Base-by-base conservation (phyloP, 352 stramenopile species). In the Pythium scleroteichum region DNA sequence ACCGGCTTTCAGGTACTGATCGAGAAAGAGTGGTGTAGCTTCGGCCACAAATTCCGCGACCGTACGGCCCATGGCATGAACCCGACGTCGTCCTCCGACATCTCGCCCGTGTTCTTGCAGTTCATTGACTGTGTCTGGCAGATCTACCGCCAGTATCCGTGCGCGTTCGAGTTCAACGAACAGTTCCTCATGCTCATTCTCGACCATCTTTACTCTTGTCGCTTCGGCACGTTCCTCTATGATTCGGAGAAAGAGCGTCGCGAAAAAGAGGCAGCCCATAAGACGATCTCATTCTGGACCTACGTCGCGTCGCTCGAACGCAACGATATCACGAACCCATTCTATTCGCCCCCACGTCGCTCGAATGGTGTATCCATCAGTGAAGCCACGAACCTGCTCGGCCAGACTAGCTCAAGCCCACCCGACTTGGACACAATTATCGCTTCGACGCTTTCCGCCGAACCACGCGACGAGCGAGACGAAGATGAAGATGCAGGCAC, bases 91-190 rank as follows among this genome's bases (percentile, higher is more conserved):
- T 95, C 97, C 44, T 91, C 95, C n/a, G 93, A 99, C 73, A 85
- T 96, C 9, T 98, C 96, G 39, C 97, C 97, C 2, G 93, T 99
- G 38, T 99, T 99, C 74, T 58, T 95, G n/a, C 86, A 94, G 62
- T 95, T 80, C 75, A 84, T 95, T 41, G 86, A 95, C 58, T 94
- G 85, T n/a, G 85, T 95, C 10, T 94, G 79, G 78, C 87, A 95
- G 57, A 62, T 94, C 12, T 62, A 85, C 27, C 56, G 61, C 29
- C 87, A 95, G 53, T 95, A 88, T 45, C 87, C 87, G 3, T 82
- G 73, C 29, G 75, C 85, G 17, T 95, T 94, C 48, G 83, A 95
- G 75, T 95, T 95, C 63, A 92, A 94, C 56, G 82, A 90, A 59
- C 78, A 80, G 39, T 94, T 81, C 47, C 62, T 95, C 22, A 91